phyloP scores from a whole-genome alignment of 352 stramenopile species.

The Achlya hypogyna region DNA sequence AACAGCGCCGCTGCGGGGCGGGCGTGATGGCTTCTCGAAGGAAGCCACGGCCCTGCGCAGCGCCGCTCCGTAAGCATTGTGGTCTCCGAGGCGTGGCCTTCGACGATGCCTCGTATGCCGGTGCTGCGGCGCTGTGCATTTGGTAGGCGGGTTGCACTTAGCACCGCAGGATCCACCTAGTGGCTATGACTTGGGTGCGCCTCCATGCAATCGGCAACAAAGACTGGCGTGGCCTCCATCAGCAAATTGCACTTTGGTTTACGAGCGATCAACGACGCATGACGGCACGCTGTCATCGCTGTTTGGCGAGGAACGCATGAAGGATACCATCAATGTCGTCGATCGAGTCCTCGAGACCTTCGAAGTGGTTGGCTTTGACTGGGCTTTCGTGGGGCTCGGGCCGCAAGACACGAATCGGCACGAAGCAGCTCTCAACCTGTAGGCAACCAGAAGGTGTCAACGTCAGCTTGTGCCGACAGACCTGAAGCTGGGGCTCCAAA shows the following conservation, averaged over 20 bases:
- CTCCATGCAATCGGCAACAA: too few species aligned
- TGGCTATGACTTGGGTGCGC: neutral
- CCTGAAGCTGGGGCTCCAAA: neutral
- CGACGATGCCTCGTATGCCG: too few species aligned
- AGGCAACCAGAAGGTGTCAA: too few species aligned
- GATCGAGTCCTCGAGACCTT: conserved; percentile 15
- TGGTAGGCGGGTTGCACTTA: too few species aligned
- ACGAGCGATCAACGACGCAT: too few species aligned
- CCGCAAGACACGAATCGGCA: neutral
- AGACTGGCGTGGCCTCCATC: too few species aligned
- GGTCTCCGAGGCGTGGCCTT: too few species aligned
- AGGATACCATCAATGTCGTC: conserved; percentile 17
- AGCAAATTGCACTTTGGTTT: too few species aligned
- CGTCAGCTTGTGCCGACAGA: too few species aligned
- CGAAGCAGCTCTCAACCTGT: conserved; percentile 11
- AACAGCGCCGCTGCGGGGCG: neutral
- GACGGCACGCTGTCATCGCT: neutral
- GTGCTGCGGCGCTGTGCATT: too few species aligned
- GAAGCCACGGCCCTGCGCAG: neutral
- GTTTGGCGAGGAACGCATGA: conserved; percentile 16
- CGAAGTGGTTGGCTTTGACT: neutral
- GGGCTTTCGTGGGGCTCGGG: neutral
- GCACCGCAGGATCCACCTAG: too few species aligned
- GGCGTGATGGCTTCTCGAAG: neutral
- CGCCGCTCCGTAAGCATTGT: too few species aligned